These are phyloP conservation scores for Aphanomyces stellatus DNA, from an alignment of 352 stramenopile species.

Conservation along the genomic window DNA sequence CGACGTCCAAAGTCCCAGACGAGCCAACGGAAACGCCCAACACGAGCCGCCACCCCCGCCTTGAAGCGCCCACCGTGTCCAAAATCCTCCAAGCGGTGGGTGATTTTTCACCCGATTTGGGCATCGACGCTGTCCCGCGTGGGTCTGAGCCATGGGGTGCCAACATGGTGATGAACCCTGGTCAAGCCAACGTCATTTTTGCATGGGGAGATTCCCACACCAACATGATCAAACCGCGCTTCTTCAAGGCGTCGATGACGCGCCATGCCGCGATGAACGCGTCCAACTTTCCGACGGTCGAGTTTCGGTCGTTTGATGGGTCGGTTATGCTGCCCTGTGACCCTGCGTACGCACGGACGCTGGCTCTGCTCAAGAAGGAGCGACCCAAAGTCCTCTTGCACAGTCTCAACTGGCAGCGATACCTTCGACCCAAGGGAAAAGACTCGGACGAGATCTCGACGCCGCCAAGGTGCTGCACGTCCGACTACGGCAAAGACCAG, in stretches of 20 bases:
- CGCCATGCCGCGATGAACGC: not conserved
- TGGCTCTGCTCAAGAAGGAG: slow-evolving; percentile 8
- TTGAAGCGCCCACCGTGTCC: not conserved
- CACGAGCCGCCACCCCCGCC: not conserved
- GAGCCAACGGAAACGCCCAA: slow-evolving; percentile 3
- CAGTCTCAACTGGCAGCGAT: not conserved
- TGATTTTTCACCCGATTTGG: not conserved
- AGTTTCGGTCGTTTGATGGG: slow-evolving; percentile 6
- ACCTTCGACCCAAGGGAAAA: not conserved
- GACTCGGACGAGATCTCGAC: not conserved
- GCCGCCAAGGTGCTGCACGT: not conserved
- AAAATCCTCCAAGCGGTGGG: not conserved
- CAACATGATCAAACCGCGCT: slow-evolving; percentile 3
- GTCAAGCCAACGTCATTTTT: slow-evolving; percentile 7
- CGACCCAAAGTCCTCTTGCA: slow-evolving; percentile 13
- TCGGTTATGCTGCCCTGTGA: not conserved
- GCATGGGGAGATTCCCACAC: slow-evolving; percentile 12
- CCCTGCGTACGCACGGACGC: not conserved
- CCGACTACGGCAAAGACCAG: not conserved
- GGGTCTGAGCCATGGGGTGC: not conserved
- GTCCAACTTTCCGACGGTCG: slow-evolving; percentile 11
- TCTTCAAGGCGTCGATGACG: not conserved
- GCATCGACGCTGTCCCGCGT: not conserved
- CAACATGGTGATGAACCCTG: slow-evolving; percentile 9
- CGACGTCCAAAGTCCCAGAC: not conserved